Evolutionary conservation across 2,329 filamentous ascomycete genomes (phyloP), one percentile per base, ranked within the genome.

Genomic region (Phoma sp.): DNA sequence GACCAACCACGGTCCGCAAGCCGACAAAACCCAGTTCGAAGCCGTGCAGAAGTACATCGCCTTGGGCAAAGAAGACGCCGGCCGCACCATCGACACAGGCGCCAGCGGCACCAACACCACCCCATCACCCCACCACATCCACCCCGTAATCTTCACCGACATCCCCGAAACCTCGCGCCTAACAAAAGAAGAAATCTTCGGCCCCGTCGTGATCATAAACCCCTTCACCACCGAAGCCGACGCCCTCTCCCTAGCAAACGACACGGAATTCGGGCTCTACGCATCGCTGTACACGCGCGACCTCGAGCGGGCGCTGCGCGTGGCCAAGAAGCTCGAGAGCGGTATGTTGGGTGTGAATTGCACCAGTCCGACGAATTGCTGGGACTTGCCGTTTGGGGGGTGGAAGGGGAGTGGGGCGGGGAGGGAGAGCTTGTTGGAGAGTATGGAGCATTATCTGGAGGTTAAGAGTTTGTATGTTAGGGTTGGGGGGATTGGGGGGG

Each of bases 71-170:
- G 67, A 72, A 39, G 71, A 78, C 43, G 78, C 77, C 10, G 74
- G 65, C 5, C 55, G 72, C 15, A 64, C 61, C 2, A 65, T 73
- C 2, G 71, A 76, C 9, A 78, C 77, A 5, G 74, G 76, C 13
- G 38, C 45, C 2, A 64, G 68, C 43, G 54, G 12, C 22, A 33
- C 10, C 57, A 73, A 4, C 10, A 38, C 27, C 72, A 39, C 31
- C 17, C 41, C 41, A 3, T 60, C 67, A n/a, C 78, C 80, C 17
- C 76, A 74, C 58, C 80, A 78, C 57, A 71, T 83, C 22, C 72
- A 76, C 51, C 80, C 80, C 1, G 78, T 78, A 12, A 76, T 82
- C 37, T 82, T 82, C 68, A 64, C 75, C n/a, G 66, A 79, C 44
- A 71, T 76, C 5, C 72, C 77, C 12, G 77, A 80, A 58, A 65